Conservation (phyloP, 1,284 basidiomycete genomes). For the Exobasidium rhododendri region DNA sequence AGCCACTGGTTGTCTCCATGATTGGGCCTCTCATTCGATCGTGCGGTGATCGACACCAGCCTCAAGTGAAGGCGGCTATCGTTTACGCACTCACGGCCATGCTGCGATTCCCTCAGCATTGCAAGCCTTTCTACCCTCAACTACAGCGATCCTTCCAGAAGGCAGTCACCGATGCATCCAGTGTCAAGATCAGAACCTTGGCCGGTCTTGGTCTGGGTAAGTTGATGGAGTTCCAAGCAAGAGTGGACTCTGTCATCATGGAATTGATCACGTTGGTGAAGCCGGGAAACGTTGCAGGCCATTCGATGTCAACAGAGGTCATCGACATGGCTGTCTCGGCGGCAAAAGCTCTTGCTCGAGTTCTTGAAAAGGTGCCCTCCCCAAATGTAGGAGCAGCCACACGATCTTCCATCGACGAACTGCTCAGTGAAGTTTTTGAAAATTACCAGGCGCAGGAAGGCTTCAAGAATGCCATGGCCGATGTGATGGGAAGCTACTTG, state of each 20-base stretch:
- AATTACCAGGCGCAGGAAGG: slow-evolving; percentile 13
- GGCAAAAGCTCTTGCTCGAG: slow-evolving; percentile 17
- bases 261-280: slow-evolving; percentile 62
- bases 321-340: not conserved
- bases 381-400: slow-evolving; percentile 2
- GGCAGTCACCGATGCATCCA: slow-evolving; percentile 76
- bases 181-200: slow-evolving; percentile 72
- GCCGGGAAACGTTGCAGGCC: not conserved
- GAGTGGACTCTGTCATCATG: slow-evolving; percentile 70
- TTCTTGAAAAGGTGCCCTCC: slow-evolving; percentile 73
- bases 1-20: slow-evolving; percentile 83
- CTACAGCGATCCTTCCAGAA: slow-evolving; percentile 96
- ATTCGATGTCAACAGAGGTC: not conserved
- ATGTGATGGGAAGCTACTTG: slow-evolving; percentile 68
- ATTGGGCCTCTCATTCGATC: slow-evolving; percentile 82
- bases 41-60: slow-evolving; percentile 52
- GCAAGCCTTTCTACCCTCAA: slow-evolving; percentile 98
- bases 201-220: slow-evolving; percentile 81
- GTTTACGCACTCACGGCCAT: slow-evolving; percentile 45
- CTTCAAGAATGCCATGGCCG: slow-evolving; percentile 64
- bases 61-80: slow-evolving; percentile 52
- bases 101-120: slow-evolving; percentile 70
- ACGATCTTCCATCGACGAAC: not conserved
- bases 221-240: slow-evolving; percentile 70
- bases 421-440: not conserved